Evolutionary conservation across 2,329 filamentous ascomycete species (phyloP).

Genomic region (Diplodia sapinea): DNA sequence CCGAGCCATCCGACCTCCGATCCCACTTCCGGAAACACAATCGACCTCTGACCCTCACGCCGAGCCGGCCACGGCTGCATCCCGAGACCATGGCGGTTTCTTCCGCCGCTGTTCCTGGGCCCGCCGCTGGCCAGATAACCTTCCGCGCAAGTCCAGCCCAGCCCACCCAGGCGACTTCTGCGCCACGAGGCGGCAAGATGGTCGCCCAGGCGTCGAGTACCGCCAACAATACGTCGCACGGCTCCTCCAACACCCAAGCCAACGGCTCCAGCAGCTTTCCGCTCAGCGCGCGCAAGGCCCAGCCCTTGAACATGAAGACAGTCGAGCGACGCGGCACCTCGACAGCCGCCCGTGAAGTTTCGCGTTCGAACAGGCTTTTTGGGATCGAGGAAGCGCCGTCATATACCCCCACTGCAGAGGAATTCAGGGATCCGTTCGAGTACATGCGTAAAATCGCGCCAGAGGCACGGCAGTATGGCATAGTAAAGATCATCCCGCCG

Average conservation of each 20-base stretch:
- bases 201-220: constrained; percentile 38
- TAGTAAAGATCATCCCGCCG: constrained; percentile 94
- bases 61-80: constrained; percentile 28
- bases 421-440: constrained; percentile 91
- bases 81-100: constrained; percentile 45
- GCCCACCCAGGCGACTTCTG: constrained; percentile 30
- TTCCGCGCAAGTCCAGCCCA: constrained; percentile 46
- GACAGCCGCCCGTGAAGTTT: constrained; percentile 74
- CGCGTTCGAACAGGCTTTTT: constrained; percentile 80
- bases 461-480: constrained; percentile 84
- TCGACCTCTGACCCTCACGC: neutral
- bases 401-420: constrained; percentile 86
- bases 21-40: neutral
- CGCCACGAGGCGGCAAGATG: constrained; percentile 37
- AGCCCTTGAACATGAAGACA: constrained; percentile 80
- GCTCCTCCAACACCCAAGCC: constrained; percentile 26
- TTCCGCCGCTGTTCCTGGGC: constrained; percentile 43
- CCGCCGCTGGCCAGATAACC: constrained; percentile 40
- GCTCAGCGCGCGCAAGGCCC: constrained; percentile 67
- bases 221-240: constrained; percentile 31
- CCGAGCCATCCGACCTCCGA: constrained; percentile 5
- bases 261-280: constrained; percentile 56
- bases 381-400: constrained; percentile 88
- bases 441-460: constrained; percentile 92
- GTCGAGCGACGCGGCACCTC: constrained; percentile 90